Base-by-base conservation (phyloP, 2,329 filamentous ascomycete species). In the Epichloe gansuensis region DNA sequence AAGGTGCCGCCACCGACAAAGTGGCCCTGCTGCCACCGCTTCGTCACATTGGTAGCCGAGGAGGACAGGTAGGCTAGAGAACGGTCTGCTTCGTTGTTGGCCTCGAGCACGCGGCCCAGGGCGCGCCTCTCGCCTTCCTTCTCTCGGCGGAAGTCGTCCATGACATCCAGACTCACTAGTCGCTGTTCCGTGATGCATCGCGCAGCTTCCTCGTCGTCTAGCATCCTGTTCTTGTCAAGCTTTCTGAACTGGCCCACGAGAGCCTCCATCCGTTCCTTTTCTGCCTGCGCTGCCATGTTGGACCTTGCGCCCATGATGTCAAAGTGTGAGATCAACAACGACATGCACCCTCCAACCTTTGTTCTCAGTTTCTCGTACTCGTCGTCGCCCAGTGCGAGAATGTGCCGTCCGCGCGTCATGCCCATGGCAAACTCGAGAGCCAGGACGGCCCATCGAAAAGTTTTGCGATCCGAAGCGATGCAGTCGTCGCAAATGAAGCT, bases 21-120 rank as follows among this genome's bases (percentile, higher is more conserved):
- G 62, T 95, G 89, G n/a, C 93, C 93, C 74, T 96, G 93, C 67
- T 97, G 93, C 93, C 93, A 98, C 57, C 93, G 85, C 71, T 97
- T 82, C 45, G 88, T 95, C 54, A 97, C 87, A 65, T 97, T 97
- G 23, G 90, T 95, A 13, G 91, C 89, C 42, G 89, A 94, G 0
- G 91, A 93, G 2, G 91, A 96, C 17, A 98, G 80, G 63, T 91
- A 94, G 1, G 91, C 94, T 42, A 98, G 78, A 31, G 91, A 96
- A 51, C 91, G 86, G 68, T 98, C 93, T 12, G 94, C 91, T 70
- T 97, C 93, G 66, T 94, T 97, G 52, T 86, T 91, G 55, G 90
- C 90, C 71, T 98, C 93, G 56, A 98, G 73, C 21, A 98, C 93
- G 48, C 88, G 81, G 53, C 93, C 93, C 38, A 97, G 77, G 17